These are phyloP conservation scores for Debaryomyces prosopidis DNA, from an alignment of 805 yeast genomes.

Conservation along the genomic window DNA sequence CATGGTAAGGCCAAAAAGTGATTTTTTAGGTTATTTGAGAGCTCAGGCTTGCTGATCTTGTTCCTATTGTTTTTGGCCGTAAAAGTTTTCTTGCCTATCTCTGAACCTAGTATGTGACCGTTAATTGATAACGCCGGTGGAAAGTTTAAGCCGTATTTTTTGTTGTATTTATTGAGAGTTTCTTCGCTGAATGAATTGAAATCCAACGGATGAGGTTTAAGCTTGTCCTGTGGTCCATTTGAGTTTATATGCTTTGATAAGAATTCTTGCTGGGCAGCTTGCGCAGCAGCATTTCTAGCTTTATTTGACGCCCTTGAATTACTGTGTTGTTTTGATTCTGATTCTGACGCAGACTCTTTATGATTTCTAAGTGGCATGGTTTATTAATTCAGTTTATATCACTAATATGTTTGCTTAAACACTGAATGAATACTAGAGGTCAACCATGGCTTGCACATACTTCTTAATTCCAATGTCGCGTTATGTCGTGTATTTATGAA, in stretches of 20 bases:
- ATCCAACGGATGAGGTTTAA: constrained; percentile 60
- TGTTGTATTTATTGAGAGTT: constrained; percentile 69
- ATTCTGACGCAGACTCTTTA: constrained; percentile 39
- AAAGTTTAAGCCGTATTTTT: constrained; percentile 53
- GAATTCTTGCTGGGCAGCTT: constrained; percentile 69
- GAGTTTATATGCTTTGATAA: constrained; percentile 68
- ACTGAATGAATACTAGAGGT: too few species aligned
- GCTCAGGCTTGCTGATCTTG: constrained; percentile 57
- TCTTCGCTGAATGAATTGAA: constrained; percentile 63
- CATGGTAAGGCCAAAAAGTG: constrained; percentile 64
- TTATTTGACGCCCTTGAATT: constrained; percentile 51
- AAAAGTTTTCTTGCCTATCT: constrained; percentile 71
- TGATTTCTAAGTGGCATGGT: constrained; percentile 11
- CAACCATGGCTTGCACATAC: too few species aligned
- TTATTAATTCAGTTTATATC: not conserved
- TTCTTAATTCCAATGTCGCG: too few species aligned
- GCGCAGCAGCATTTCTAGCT: constrained; percentile 59
- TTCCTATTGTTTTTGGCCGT: constrained; percentile 22
- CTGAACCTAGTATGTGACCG: constrained; percentile 70
- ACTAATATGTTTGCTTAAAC: too few species aligned
- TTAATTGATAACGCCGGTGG: constrained; percentile 64
- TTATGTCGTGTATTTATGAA: too few species aligned
- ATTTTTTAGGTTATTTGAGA: constrained; percentile 59
- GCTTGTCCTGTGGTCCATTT: constrained; percentile 66
- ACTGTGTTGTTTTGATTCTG: constrained; percentile 29